phyloP scores from a whole-genome alignment of 2,329 filamentous ascomycete species.

The Colletotrichum simmondsii region DNA sequence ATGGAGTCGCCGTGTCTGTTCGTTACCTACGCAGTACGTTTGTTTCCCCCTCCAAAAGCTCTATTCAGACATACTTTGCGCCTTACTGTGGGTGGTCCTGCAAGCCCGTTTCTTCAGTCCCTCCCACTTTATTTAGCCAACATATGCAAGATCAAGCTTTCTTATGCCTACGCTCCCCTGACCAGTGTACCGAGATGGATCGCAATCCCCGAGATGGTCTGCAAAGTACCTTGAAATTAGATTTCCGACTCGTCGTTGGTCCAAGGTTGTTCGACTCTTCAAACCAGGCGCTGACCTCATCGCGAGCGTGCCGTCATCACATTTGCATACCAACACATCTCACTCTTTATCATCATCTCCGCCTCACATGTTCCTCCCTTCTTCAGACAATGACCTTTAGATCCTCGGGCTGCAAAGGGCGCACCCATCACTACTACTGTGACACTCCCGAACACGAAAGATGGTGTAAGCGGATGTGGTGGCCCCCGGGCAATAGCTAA shows the following conservation, averaged over 20 bases:
- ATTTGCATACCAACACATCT: neutral
- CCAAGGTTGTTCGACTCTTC: neutral
- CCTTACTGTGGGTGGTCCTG: neutral
- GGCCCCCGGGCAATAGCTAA: neutral
- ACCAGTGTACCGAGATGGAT: neutral
- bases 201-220: neutral
- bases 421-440: neutral
- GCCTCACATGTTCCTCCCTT: neutral
- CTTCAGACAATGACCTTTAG: neutral
- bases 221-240: neutral
- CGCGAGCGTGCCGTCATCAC: neutral
- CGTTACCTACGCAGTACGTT: neutral
- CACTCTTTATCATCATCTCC: neutral
- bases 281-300: neutral
- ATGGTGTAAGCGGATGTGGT: neutral
- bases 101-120: neutral
- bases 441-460: conserved; percentile 2
- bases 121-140: neutral
- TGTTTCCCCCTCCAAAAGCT: neutral
- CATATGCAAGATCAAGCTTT: conserved; percentile 18
- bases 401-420: neutral
- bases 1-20: neutral
- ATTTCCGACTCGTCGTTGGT: neutral
- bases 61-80: neutral
- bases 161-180: neutral